phyloP scores from a whole-genome alignment of 2,329 filamentous ascomycete species.

The Penicillium corylophilum region DNA sequence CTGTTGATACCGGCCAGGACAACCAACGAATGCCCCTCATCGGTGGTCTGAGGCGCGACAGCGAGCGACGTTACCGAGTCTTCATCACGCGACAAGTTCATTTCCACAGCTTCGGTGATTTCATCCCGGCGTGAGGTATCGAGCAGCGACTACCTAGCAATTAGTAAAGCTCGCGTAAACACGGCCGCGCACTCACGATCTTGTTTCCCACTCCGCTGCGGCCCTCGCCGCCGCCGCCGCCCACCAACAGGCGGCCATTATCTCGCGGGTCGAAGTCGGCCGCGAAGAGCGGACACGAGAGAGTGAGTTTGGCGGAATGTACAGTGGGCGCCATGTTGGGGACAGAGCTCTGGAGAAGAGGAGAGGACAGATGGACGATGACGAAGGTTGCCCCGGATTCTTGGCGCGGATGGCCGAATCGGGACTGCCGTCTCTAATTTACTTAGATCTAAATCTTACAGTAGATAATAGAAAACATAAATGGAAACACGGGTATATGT shows the following conservation, averaged over 20 bases:
- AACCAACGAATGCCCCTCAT: conserved; percentile 45
- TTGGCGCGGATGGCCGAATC: conserved; percentile 27
- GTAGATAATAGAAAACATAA: background rate
- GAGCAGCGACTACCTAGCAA: conserved; percentile 60
- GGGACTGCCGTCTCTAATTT: conserved; percentile 6
- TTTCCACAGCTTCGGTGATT: conserved; percentile 65
- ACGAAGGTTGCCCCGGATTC: conserved; percentile 27
- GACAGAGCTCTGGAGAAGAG: background rate
- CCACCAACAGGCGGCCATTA: conserved; percentile 72
- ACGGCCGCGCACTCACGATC: conserved; percentile 59
- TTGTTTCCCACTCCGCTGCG: conserved; percentile 82
- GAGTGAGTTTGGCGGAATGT: conserved; percentile 59
- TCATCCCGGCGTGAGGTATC: conserved; percentile 66
- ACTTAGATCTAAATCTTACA: background rate
- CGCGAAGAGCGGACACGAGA: conserved; percentile 81
- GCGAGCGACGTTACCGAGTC: conserved; percentile 85
- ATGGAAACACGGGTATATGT: background rate
- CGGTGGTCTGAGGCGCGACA: conserved; percentile 59
- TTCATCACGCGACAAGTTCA: conserved; percentile 78
- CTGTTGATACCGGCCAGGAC: conserved; percentile 83
- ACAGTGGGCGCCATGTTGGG: conserved; percentile 41
- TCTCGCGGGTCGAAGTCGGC: conserved; percentile 85
- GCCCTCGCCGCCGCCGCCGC: conserved; percentile 81
- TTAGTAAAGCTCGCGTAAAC: background rate
- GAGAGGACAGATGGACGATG: conserved; percentile 26